These are phyloP conservation scores for Coniosporium apollinis DNA, from an alignment of 495 filamentous ascomycete genomes.

Conservation along the genomic window DNA sequence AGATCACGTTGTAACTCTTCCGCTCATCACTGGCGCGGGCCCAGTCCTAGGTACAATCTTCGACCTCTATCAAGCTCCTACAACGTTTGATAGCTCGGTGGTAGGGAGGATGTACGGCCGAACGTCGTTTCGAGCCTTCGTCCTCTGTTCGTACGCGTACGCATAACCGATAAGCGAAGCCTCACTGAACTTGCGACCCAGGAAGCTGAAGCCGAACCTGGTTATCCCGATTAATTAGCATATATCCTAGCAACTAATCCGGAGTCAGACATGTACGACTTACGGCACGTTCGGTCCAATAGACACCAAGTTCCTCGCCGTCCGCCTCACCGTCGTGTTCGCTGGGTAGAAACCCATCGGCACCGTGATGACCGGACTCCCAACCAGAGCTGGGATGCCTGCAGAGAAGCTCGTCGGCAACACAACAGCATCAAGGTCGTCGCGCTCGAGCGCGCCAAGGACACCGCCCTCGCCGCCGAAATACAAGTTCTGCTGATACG, in stretches of 20 bases:
- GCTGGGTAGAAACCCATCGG: conserved; percentile 34
- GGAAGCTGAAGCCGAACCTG: conserved; percentile 40
- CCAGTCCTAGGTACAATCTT: too few species aligned
- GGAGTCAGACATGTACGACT: too few species aligned
- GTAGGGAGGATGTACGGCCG: too few species aligned
- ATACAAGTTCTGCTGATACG: conserved; percentile 25
- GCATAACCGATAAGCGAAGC: conserved; percentile 42
- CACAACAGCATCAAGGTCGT: conserved; percentile 34
- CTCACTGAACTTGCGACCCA: conserved; percentile 38
- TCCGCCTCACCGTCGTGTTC: conserved; percentile 25
- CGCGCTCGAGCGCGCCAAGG: conserved; percentile 29
- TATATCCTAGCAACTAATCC: background rate
- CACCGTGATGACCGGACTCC: conserved; percentile 34
- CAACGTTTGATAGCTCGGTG: too few species aligned
- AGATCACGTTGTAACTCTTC: too few species aligned
- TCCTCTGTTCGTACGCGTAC: conserved; percentile 52
- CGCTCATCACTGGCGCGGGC: too few species aligned
- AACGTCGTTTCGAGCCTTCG: conserved; percentile 30
- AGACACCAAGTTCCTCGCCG: conserved; percentile 27
- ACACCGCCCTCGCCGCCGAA: conserved; percentile 33
- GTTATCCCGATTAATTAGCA: background rate
- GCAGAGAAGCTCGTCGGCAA: conserved; percentile 30
- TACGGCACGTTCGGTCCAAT: conserved; percentile 31
- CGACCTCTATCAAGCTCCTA: too few species aligned
- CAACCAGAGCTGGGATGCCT: conserved; percentile 30